phyloP scores from a whole-genome alignment of 23 red algal genomes.

The Cyanidioschyzon merolae region DNA sequence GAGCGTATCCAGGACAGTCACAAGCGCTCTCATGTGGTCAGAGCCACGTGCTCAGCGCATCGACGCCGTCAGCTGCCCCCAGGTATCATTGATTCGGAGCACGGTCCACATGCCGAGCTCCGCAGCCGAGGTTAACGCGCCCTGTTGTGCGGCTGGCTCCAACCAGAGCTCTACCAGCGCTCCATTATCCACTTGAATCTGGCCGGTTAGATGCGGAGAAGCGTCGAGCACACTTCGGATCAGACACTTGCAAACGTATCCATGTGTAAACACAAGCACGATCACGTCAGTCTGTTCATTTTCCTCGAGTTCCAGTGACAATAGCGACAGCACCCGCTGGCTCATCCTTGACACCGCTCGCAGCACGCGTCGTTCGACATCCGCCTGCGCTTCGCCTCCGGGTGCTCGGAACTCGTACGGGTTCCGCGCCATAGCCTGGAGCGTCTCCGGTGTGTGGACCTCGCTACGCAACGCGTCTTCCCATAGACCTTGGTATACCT shows the following conservation, averaged over 20 bases:
- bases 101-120: background rate
- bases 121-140: background rate
- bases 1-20: too few species aligned
- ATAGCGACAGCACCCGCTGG: background rate
- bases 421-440: conserved; percentile 14
- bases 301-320: background rate
- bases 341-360: background rate
- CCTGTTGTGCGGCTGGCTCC: background rate
- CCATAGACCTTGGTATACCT: background rate
- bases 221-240: conserved; percentile 6
- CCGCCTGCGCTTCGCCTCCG: background rate
- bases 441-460: conserved; percentile 6
- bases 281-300: background rate
- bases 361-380: background rate
- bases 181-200: conserved; percentile 12
- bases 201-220: background rate
- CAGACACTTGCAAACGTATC: conserved; percentile 6
- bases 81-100: background rate
- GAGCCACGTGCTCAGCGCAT: background rate
- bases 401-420: conserved; percentile 11
- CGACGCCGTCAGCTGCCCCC: background rate
- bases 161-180: conserved; percentile 12
- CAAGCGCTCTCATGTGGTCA: too few species aligned
- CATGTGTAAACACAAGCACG: conserved; percentile 8
- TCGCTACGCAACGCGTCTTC: background rate